Evolutionary conservation across 306 rosid species (phyloP).

Genomic region (Phaseolus lunatus): DNA sequence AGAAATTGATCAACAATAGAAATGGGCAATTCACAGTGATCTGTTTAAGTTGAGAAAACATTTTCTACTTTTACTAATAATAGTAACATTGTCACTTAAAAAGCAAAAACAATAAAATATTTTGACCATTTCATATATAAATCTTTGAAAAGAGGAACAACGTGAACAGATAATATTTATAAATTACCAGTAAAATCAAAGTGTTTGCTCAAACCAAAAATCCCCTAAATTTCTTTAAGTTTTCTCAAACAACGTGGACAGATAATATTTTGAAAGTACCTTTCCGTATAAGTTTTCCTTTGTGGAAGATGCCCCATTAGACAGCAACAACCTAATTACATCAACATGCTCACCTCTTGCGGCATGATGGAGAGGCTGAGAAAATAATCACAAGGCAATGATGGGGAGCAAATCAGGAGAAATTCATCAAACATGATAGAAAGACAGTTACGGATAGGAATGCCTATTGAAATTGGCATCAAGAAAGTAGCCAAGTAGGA

Average conservation of each 20-base stretch:
- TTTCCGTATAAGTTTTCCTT: slow-evolving; percentile 70
- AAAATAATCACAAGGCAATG: slow-evolving; percentile 41
- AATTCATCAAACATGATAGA: not conserved
- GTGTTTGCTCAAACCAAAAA: not conserved
- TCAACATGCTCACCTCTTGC: slow-evolving; percentile 91
- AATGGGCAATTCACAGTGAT: not conserved
- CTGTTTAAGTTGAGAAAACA: not conserved
- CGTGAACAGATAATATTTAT: not conserved
- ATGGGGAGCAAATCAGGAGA: slow-evolving; percentile 18
- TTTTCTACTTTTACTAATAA: not conserved
- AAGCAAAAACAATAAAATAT: not conserved
- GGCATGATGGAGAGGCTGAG: slow-evolving; percentile 96
- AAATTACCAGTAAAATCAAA: not conserved
- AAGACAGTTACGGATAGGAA: not conserved
- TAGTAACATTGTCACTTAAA: not conserved
- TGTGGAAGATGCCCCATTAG: slow-evolving; percentile 73
- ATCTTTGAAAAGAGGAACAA: not conserved
- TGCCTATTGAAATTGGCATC: slow-evolving; percentile 2
- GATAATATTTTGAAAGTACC: too few relatives aligned
- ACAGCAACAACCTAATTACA: slow-evolving; percentile 63
- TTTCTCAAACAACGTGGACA: too few relatives aligned
- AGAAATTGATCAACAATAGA: slow-evolving; percentile 16
- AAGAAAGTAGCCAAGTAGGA: not conserved
- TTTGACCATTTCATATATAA: slow-evolving; percentile 1
- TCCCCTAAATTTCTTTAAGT: not conserved